These are phyloP conservation scores for Agaricus subrufescens DNA, from an alignment of 768 basidiomycete species.

Conservation along the genomic window DNA sequence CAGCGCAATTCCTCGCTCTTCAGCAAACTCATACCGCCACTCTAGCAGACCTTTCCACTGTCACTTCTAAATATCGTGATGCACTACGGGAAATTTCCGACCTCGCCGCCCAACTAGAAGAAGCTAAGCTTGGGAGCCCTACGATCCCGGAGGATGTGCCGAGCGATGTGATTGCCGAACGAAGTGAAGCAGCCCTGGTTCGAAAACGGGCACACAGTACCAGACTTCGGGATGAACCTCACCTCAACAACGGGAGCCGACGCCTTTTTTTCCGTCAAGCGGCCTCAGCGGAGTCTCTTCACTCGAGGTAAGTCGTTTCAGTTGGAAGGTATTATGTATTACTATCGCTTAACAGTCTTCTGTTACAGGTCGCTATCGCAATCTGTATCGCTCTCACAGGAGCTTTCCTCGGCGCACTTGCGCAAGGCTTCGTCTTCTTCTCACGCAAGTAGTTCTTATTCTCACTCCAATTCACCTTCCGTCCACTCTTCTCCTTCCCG, in stretches of 20 bases:
- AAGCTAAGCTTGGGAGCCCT: slow-evolving; percentile 65
- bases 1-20: slow-evolving; percentile 66
- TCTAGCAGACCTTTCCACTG: slow-evolving; percentile 69
- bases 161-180: slow-evolving; percentile 40
- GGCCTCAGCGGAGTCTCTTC: slow-evolving; percentile 83
- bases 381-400: slow-evolving; percentile 96
- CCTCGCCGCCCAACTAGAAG: slow-evolving; percentile 85
- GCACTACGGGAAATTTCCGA: slow-evolving; percentile 92
- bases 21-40: slow-evolving; percentile 81
- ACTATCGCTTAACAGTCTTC: slow-evolving; percentile 10
- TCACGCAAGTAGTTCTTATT: slow-evolving; percentile 60
- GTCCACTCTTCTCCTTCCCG: slow-evolving; percentile 39
- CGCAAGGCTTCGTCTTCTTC: slow-evolving; percentile 80
- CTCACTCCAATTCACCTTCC: slow-evolving; percentile 57
- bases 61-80: slow-evolving; percentile 82
- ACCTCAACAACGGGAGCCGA: slow-evolving; percentile 46
- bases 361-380: slow-evolving; percentile 78
- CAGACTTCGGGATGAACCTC: slow-evolving; percentile 48
- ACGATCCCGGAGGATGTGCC: slow-evolving; percentile 25
- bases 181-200: slow-evolving; percentile 31
- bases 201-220: slow-evolving; percentile 51
- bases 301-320: slow-evolving; percentile 58
- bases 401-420: slow-evolving; percentile 83
- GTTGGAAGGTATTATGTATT: background rate
- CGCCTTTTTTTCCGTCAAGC: slow-evolving; percentile 87